Evolutionary conservation across 2,329 filamentous ascomycete genomes (phyloP).

Genomic region (Mariannaea elegans): DNA sequence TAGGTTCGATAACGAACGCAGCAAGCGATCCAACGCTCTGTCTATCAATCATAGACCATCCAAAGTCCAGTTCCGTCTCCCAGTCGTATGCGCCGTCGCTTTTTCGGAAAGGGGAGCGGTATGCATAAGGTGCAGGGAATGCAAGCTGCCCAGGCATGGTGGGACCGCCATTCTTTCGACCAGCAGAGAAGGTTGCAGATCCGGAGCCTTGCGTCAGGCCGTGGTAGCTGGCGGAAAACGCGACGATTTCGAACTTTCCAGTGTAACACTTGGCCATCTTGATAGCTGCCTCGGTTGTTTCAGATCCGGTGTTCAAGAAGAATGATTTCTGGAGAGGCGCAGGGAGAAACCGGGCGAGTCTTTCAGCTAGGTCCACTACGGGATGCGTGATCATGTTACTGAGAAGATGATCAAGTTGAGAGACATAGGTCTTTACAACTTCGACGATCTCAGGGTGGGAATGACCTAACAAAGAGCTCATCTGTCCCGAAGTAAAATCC

Average conservation of each 20-base stretch:
- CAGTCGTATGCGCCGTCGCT: constrained; percentile 70
- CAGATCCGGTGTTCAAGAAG: constrained; percentile 65
- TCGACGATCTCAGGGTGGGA: constrained; percentile 65
- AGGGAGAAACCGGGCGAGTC: constrained; percentile 57
- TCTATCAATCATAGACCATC: constrained; percentile 67
- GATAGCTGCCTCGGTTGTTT: constrained; percentile 68
- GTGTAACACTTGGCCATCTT: constrained; percentile 71
- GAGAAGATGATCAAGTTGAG: constrained; percentile 64
- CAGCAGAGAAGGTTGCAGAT: constrained; percentile 62
- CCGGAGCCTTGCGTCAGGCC: constrained; percentile 64
- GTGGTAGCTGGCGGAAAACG: constrained; percentile 66
- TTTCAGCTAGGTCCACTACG: constrained; percentile 61
- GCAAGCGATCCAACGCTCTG: constrained; percentile 68
- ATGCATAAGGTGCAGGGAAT: constrained; percentile 68
- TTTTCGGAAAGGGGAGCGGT: constrained; percentile 68
- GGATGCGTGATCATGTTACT: constrained; percentile 65
- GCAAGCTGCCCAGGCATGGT: constrained; percentile 64
- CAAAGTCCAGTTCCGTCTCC: constrained; percentile 70
- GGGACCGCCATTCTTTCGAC: constrained; percentile 55
- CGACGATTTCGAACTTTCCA: constrained; percentile 71
- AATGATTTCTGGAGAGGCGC: constrained; percentile 60
- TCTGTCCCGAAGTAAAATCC: constrained; percentile 69
- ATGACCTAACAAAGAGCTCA: constrained; percentile 66
- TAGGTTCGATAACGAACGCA: constrained; percentile 69
- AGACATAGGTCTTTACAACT: constrained; percentile 56